A percentile compares a stretch with the other conserved stretches of the same genome.
Evolutionary conservation across 2,329 filamentous ascomycete species (phyloP).

Genomic region (Phialophora expanda): DNA sequence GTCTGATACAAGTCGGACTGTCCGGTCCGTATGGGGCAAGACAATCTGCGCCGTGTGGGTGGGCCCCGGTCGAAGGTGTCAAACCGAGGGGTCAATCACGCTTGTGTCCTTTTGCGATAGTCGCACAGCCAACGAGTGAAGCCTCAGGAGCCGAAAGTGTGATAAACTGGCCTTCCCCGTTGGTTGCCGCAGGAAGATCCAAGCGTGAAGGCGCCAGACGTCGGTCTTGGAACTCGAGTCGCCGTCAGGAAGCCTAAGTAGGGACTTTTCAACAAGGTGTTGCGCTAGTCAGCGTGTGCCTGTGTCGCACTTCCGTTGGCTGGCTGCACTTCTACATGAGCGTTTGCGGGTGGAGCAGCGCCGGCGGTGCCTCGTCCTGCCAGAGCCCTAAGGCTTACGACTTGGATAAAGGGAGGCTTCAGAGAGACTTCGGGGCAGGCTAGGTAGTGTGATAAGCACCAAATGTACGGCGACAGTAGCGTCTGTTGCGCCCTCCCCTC

Average conservation of each 20-base stretch:
- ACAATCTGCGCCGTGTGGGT: neutral
- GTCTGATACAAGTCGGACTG: neutral
- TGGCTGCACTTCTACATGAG: neutral
- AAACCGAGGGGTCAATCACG: neutral
- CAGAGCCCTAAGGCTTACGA: neutral
- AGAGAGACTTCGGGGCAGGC: neutral
- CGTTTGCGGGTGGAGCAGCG: neutral
- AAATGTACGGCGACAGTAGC: constrained; percentile 4
- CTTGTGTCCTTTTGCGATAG: constrained; percentile 7
- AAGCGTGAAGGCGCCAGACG: neutral
- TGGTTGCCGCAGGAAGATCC: neutral
- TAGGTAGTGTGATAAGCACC: constrained; percentile 8
- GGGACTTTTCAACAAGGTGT: constrained; percentile 1
- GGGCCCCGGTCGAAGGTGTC: neutral
- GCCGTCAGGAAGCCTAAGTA: neutral
- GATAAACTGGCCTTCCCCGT: neutral
- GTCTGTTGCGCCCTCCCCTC: neutral
- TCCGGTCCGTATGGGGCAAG: neutral
- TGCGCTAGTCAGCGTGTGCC: neutral
- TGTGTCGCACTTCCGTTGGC: neutral
- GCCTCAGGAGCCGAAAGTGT: neutral
- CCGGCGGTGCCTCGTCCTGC: neutral
- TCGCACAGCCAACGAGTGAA: neutral
- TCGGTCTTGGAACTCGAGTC: too few species aligned
- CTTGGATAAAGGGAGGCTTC: neutral